Percentiles rank a stretch among this genome's conserved stretches.
phyloP scores from a whole-genome alignment of 2,329 filamentous ascomycete genomes.

The Fonsecaea multimorphosa region DNA sequence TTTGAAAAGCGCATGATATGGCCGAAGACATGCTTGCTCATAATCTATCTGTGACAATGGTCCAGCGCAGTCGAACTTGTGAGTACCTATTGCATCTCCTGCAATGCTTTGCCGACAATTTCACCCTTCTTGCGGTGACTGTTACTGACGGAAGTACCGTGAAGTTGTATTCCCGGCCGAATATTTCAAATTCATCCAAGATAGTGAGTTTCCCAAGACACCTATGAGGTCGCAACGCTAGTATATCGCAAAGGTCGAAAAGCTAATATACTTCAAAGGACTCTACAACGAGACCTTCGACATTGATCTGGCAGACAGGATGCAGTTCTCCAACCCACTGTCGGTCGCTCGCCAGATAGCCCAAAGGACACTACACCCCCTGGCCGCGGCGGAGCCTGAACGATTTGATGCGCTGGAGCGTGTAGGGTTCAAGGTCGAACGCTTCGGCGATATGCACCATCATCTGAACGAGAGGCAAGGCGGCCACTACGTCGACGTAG shows the following conservation, averaged over 20 bases:
- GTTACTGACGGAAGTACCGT: too few relatives aligned
- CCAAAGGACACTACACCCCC: constrained; percentile 40
- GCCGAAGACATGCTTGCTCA: too few relatives aligned
- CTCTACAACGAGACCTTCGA: constrained; percentile 35
- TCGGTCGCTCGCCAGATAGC: constrained; percentile 39
- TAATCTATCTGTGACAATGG: too few relatives aligned
- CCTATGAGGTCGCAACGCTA: too few relatives aligned
- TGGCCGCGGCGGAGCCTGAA: constrained; percentile 45
- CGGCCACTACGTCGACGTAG: constrained; percentile 57
- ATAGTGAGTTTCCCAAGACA: not conserved
- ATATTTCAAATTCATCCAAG: constrained; percentile 9
- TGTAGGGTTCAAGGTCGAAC: constrained; percentile 52
- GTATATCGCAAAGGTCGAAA: too few relatives aligned
- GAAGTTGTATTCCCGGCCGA: constrained; percentile 8
- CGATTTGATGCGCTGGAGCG: constrained; percentile 50
- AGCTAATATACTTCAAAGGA: not conserved
- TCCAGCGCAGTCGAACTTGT: too few relatives aligned
- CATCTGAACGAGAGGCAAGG: constrained; percentile 52
- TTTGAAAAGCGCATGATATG: too few relatives aligned
- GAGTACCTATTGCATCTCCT: too few relatives aligned
- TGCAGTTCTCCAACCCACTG: constrained; percentile 41
- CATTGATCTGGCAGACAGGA: constrained; percentile 35
- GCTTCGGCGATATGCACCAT: constrained; percentile 45
- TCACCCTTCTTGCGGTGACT: too few relatives aligned
- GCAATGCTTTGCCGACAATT: too few relatives aligned